Base-by-base conservation (phyloP, 345 rosid genomes). In the Murraya koenigii region DNA sequence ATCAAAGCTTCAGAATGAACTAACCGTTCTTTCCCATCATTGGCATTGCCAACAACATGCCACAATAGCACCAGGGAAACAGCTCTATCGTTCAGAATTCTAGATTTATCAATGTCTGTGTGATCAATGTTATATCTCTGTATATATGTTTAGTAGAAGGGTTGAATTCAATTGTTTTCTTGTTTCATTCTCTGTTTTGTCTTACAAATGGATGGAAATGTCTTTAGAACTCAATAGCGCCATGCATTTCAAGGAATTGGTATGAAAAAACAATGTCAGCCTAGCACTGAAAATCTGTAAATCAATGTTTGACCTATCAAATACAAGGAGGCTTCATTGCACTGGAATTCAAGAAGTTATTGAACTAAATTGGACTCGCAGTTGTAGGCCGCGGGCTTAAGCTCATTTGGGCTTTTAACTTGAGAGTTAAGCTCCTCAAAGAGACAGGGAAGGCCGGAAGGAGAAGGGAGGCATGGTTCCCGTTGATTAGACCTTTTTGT, bases 1-100 rank as follows among this genome's bases (percentile, higher is more conserved):
- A 8, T 25, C 5, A 47, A 55, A 54, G 64, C 61, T 72, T 73
- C 35, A 10, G 28, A 39, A 49, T 63, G 20, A 61, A 55, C 44
- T 11, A 78, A 71, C 56, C 71, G 52, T 78, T 54, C 39, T 63
- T 71, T 71, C 28, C 73, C 32, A 14, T 52, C 4, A 36, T 38
- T 63, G 71, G 72, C 26, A 36, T 17, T 23, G 4, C 39, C 32
- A 22, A 4, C 17, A 67, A 61, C 75, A 19, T 15, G 22, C 39
- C 55, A 8, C 15, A n/a, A 26, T 2, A 26, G 44, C 25, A 13
- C 58, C 30, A 28, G 35, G 11, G 23, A 67, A 44, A 39, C 23
- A 69, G 38, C 35, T 49, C 2, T 44, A 44, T 0, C 8, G 10
- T 26, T 25, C 33, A 69, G 72, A 69, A 39, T 30, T 9, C 19